phyloP scores from a whole-genome alignment of 306 rosid genomes.

The Trifolium subterraneum region DNA sequence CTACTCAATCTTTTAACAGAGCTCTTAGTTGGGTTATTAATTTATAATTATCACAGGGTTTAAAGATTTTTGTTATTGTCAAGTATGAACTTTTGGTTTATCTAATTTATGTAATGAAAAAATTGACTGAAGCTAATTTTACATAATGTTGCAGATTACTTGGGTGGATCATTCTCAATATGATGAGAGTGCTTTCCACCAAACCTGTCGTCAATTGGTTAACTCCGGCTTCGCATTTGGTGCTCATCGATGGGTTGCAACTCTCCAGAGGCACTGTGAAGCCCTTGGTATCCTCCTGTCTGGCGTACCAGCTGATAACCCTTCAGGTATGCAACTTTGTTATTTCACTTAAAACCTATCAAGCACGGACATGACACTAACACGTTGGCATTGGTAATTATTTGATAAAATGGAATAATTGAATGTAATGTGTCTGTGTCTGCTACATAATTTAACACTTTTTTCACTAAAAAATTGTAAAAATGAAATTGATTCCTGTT shows the following conservation, averaged over 20 bases:
- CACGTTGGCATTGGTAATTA: neutral
- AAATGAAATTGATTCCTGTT: slow-evolving; percentile 33
- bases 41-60: too few relatives aligned
- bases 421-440: neutral
- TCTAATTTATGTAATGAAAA: neutral
- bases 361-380: neutral
- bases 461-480: neutral
- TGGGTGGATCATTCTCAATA: slow-evolving; percentile 93
- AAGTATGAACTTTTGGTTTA: too few relatives aligned
- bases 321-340: slow-evolving; percentile 49
- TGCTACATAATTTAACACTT: slow-evolving; percentile 9
- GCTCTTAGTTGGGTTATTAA: too few relatives aligned
- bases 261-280: slow-evolving; percentile 82
- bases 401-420: neutral
- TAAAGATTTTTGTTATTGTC: too few relatives aligned
- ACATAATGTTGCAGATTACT: slow-evolving; percentile 60
- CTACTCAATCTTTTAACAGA: too few relatives aligned
- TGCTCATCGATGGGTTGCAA: slow-evolving; percentile 84
- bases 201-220: slow-evolving; percentile 58
- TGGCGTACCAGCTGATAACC: slow-evolving; percentile 51
- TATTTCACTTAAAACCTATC: neutral
- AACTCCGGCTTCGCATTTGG: slow-evolving; percentile 78
- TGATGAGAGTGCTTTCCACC: slow-evolving; percentile 72
- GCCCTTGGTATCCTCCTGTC: slow-evolving; percentile 58
- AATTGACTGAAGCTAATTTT: slow-evolving; percentile 12